Conservation (phyloP, 2,329 filamentous ascomycete species). For the Coccinonectria pachysandricola region DNA sequence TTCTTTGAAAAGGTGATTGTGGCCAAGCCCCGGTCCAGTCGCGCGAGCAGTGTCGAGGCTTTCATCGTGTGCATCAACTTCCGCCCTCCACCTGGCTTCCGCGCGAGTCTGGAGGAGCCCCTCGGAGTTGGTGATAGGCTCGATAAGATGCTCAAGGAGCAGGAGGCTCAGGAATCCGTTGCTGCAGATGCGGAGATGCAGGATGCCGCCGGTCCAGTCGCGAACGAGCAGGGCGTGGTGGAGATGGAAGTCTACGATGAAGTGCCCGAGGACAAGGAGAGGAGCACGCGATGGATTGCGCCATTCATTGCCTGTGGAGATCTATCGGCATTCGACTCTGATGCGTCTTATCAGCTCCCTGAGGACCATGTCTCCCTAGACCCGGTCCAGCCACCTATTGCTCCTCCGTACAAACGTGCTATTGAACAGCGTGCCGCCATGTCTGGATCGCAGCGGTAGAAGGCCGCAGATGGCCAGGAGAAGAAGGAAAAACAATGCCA, state of each 20-base stretch:
- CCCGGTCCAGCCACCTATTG: constrained; percentile 89
- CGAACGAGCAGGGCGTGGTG: constrained; percentile 28
- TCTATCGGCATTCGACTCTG: constrained; percentile 86
- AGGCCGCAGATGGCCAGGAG: too few relatives aligned
- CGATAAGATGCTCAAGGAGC: constrained; percentile 37
- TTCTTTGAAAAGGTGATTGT: constrained; percentile 81
- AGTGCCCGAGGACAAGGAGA: constrained; percentile 14
- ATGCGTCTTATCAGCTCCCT: constrained; percentile 85
- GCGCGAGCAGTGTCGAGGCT: constrained; percentile 93
- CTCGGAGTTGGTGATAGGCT: constrained; percentile 54
- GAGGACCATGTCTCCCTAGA: constrained; percentile 80
- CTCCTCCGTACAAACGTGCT: constrained; percentile 86
- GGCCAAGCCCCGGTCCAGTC: constrained; percentile 84
- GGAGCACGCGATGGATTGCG: constrained; percentile 67
- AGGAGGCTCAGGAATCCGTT: constrained; percentile 26
- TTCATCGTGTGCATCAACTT: constrained; percentile 95
- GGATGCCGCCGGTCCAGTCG: constrained; percentile 23
- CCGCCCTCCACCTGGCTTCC: constrained; percentile 64
- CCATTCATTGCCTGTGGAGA: constrained; percentile 97
- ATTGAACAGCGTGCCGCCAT: constrained; percentile 54
- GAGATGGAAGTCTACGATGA: constrained; percentile 42
- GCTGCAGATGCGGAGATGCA: constrained; percentile 35
- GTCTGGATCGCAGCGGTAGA: constrained; percentile 22
- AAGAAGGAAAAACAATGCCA: constrained; percentile 9
- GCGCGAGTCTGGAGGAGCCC: constrained; percentile 64